Evolutionary conservation across 176 grass and related monocot genomes (phyloP).

Genomic region (Oryza glumipatula): DNA sequence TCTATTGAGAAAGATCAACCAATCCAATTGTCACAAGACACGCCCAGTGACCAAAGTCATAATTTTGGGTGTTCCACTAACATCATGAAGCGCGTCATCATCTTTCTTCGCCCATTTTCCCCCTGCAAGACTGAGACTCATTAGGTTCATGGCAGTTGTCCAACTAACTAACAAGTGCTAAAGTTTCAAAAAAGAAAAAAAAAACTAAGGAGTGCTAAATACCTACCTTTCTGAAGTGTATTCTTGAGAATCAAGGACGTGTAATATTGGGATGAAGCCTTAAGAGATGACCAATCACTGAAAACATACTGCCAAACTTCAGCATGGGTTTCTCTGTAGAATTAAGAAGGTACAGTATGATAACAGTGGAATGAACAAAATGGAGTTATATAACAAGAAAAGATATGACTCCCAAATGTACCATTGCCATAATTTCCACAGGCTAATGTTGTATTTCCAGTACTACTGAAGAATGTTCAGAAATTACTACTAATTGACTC

Average conservation of each 20-base stretch:
- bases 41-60: background rate
- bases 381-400: background rate
- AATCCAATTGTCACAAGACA: background rate
- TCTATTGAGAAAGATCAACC: background rate
- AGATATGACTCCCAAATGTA: background rate
- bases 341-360: background rate
- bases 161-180: background rate
- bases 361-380: background rate
- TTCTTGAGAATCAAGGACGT: background rate
- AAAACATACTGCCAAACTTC: background rate
- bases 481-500: background rate
- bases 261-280: conserved; percentile 6
- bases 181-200: background rate
- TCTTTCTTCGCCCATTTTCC: background rate
- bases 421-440: background rate
- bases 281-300: conserved; percentile 23
- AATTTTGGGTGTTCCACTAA: background rate
- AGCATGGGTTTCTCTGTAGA: background rate
- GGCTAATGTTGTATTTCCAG: background rate
- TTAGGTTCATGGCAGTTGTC: conserved; percentile 16
- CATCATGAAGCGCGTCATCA: background rate
- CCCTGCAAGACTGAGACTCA: background rate
- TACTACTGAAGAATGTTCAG: background rate
- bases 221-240: conserved; percentile 1
- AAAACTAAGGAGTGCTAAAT: background rate